phyloP scores from a whole-genome alignment of 1,284 basidiomycete species.

The Ganoderma resinaceum region DNA sequence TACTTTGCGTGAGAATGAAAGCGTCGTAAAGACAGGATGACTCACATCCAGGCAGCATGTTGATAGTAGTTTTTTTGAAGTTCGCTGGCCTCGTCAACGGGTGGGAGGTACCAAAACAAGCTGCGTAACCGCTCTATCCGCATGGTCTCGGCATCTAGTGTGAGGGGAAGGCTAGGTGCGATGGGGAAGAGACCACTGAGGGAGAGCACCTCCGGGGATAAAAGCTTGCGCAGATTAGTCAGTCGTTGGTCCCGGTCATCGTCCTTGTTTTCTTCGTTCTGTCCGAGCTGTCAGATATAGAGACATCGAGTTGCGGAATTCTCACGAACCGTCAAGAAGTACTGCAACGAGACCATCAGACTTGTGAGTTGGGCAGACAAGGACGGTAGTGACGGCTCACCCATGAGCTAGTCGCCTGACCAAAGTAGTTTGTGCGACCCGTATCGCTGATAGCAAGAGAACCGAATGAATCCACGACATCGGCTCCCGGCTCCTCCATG shows the following conservation, averaged over 20 bases:
- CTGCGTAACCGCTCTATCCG: conserved; percentile 56
- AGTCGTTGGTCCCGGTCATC: conserved; percentile 57
- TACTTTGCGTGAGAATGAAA: conserved; percentile 9
- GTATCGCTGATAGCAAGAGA: conserved; percentile 73
- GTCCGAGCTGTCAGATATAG: conserved; percentile 14
- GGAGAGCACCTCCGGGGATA: conserved; percentile 66
- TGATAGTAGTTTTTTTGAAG: conserved; percentile 71
- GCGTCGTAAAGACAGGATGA: conserved; percentile 5
- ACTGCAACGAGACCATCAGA: conserved; percentile 47
- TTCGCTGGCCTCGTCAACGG: conserved; percentile 60
- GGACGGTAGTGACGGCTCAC: conserved; percentile 47
- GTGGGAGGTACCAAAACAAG: conserved; percentile 75
- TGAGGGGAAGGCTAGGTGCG: conserved; percentile 51
- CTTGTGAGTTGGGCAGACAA: conserved; percentile 8
- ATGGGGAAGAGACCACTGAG: conserved; percentile 73
- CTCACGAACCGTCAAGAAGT: conserved; percentile 68
- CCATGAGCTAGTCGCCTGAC: conserved; percentile 79
- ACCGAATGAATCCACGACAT: conserved; percentile 80
- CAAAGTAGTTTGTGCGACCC: conserved; percentile 76
- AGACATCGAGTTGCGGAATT: conserved; percentile 10
- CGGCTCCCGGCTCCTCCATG: conserved; percentile 62
- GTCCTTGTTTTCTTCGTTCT: conserved; percentile 69
- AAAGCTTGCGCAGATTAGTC: conserved; percentile 56
- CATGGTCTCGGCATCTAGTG: conserved; percentile 47
- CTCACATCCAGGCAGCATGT: conserved; percentile 80